These are phyloP conservation scores for Acidomyces sp. DNA, from an alignment of 495 filamentous ascomycete genomes.

Conservation along the genomic window DNA sequence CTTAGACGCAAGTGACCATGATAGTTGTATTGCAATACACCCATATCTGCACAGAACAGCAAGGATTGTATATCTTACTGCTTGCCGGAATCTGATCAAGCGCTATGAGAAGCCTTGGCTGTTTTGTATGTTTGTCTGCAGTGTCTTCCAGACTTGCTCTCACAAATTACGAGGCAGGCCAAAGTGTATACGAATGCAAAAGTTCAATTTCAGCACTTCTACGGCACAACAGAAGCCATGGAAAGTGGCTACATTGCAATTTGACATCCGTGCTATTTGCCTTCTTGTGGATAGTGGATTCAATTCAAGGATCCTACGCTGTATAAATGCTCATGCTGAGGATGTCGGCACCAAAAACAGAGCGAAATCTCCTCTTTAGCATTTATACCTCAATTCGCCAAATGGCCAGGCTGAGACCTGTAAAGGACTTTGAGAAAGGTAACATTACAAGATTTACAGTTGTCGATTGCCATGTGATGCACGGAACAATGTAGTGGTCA, in stretches of 20 bases:
- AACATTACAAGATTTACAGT: not conserved
- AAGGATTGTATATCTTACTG: not conserved
- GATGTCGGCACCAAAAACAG: not conserved
- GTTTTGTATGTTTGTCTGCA: not conserved
- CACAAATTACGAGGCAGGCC: constrained; percentile 8
- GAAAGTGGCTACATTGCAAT: constrained; percentile 71
- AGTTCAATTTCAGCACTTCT: constrained; percentile 18
- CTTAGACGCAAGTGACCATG: not conserved
- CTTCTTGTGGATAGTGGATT: not conserved
- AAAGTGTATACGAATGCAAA: constrained; percentile 11
- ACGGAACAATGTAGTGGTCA: not conserved
- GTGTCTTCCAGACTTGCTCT: constrained; percentile 9
- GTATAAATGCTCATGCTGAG: not conserved
- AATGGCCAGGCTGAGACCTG: not conserved
- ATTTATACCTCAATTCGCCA: not conserved
- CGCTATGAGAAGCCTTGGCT: not conserved
- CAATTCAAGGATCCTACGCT: not conserved
- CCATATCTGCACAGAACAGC: not conserved
- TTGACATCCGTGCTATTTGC: constrained; percentile 91
- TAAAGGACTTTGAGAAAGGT: not conserved
- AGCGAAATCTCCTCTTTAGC: not conserved
- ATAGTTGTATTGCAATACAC: not conserved
- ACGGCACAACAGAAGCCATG: constrained; percentile 88
- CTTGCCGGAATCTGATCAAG: not conserved
- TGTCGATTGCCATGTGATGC: not conserved